Conservation (phyloP, 371 early-diverging fungal species). For the Nematocida minor region DNA sequence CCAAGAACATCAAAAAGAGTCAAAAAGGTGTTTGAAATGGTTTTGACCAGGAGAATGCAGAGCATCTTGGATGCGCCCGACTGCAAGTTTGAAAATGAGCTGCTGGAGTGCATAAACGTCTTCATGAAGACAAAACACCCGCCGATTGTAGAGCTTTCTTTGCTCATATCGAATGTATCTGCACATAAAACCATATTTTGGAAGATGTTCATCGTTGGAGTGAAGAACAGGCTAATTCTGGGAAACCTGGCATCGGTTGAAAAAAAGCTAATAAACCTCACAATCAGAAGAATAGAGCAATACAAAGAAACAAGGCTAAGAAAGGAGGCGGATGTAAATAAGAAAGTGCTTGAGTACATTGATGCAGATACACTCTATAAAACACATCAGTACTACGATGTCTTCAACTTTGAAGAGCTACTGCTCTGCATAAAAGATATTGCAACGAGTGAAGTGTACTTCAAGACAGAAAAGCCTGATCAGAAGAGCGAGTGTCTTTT, state of each 20-base stretch:
- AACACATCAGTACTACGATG: neutral
- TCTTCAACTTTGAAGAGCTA: slow-evolving; percentile 31
- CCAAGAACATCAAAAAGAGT: slow-evolving; percentile 4
- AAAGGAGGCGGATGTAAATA: neutral
- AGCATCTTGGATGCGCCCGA: neutral
- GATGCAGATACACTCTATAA: slow-evolving; percentile 17
- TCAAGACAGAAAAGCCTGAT: neutral
- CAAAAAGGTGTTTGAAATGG: slow-evolving; percentile 14
- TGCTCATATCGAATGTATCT: slow-evolving; percentile 17
- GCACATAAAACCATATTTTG: slow-evolving; percentile 6
- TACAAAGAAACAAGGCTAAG: neutral
- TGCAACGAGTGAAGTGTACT: slow-evolving; percentile 33
- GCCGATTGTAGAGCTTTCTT: slow-evolving; percentile 17
- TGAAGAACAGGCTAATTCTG: slow-evolving; percentile 38
- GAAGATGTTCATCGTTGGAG: neutral
- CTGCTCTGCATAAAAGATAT: slow-evolving; percentile 37
- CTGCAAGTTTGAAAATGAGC: slow-evolving; percentile 17
- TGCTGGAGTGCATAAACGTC: neutral
- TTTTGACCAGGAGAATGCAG: neutral
- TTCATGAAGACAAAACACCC: neutral
- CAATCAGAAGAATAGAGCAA: neutral
- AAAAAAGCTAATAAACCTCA: slow-evolving; percentile 8
- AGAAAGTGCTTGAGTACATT: slow-evolving; percentile 14
- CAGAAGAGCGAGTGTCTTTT: neutral
- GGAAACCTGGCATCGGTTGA: neutral